Percentiles rank a stretch among this genome's conserved stretches.
These are phyloP conservation scores for Bimuria novae-zelandiae DNA, from an alignment of 2,329 filamentous ascomycete species.

Conservation along the genomic window DNA sequence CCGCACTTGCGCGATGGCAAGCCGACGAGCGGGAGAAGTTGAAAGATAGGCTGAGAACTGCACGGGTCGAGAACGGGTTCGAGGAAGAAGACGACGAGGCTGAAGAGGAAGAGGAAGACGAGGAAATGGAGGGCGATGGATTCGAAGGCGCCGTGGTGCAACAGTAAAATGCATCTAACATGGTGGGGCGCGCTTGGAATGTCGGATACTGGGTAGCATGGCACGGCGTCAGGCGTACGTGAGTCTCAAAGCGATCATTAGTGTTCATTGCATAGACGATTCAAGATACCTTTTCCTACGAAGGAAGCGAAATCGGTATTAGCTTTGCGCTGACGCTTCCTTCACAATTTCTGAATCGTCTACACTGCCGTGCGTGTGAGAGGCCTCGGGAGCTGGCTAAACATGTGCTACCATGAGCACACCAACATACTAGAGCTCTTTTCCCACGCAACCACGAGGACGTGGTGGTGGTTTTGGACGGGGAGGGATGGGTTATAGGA, in stretches of 20 bases:
- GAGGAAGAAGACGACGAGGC: constrained; percentile 68
- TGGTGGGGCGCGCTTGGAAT: background rate
- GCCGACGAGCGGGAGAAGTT: constrained; percentile 79
- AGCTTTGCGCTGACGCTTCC: no score
- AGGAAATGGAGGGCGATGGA: constrained; percentile 46
- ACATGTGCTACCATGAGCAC: no score
- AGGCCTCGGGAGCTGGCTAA: no score
- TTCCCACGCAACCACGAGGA: no score
- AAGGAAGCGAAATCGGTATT: background rate
- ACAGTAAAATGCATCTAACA: constrained; percentile 20
- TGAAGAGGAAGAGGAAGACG: constrained; percentile 61
- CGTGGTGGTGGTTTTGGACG: no score
- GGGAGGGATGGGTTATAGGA: no score
- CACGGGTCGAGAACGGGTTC: constrained; percentile 76
- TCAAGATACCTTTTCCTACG: background rate
- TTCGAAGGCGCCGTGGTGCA: constrained; percentile 32
- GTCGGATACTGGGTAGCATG: constrained; percentile 9
- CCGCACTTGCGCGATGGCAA: constrained; percentile 90
- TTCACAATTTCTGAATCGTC: no score
- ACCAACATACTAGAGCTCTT: no score
- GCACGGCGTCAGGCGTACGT: constrained; percentile 12
- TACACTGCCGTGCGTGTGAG: no score
- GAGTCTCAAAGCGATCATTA: background rate
- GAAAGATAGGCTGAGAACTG: constrained; percentile 73
- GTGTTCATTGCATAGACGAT: constrained; percentile 6